Base-by-base conservation (phyloP, 306 rosid genomes). In the Vigna mungo region DNA sequence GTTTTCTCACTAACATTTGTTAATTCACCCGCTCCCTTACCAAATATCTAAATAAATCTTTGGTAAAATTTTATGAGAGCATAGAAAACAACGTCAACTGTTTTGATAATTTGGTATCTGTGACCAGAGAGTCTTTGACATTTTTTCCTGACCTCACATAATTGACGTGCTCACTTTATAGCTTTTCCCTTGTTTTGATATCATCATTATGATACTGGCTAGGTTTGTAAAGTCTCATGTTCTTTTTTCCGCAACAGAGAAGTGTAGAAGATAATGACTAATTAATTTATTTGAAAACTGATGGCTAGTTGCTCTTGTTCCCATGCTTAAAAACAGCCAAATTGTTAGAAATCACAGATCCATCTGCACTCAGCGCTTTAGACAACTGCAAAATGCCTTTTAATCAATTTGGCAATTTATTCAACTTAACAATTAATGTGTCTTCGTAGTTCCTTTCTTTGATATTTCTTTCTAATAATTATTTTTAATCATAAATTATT, bases 401-500 rank as follows among this genome's bases (percentile, higher is more conserved):
- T 63, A 8, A 71, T 51, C 12, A 62, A 37, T 51, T 78, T 70
- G 71, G 70, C 20, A 17, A 51, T 36, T 37, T 51, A 49, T 49
- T 21, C 41, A 8, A 62, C 66, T 51, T 61, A 41, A 70, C 30
- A 56, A 61, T 72, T 63, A 62, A 62, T 49, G 52, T 79, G 47
- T 71, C 52, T 41, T 6, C 17, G 56, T 44, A 77, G n/a, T 30
- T 32, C 54, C 36, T 37, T 2, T 60, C 32, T 32, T 9, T 9
- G 10, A 41, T 41, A 41, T 41, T 9, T 41, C 46, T 41, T 41
- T 41, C 9, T 41, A 9, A 9, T 41, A 41, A 41, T 41, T 36
- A 0, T 63, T 51, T 27, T 7, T 3, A 27, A 1, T 65, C 56
- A 9, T 39, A 76, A 52, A 23, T 52, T 21, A 39, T 62, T 51